Conservation (phyloP, 495 filamentous ascomycete genomes). For the Cairneyella variabilis region DNA sequence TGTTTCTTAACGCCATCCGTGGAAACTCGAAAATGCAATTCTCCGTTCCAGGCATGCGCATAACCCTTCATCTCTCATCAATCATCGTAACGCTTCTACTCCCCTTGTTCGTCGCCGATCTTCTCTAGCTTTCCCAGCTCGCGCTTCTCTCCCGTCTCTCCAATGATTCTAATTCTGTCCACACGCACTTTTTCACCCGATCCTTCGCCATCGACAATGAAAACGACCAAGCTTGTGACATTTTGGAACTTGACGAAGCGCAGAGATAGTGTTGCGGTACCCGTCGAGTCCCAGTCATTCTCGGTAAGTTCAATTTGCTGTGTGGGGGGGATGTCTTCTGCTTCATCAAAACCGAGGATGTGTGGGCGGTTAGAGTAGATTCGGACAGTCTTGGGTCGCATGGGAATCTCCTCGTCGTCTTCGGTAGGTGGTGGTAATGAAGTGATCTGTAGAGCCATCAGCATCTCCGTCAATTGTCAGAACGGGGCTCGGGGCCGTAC, state of each 20-base stretch:
- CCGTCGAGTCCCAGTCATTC: conserved; percentile 86
- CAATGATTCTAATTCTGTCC: conserved; percentile 81
- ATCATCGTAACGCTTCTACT: conserved; percentile 34
- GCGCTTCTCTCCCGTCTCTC: conserved; percentile 89
- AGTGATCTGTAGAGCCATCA: conserved; percentile 58
- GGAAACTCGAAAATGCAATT: background rate
- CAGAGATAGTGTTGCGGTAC: conserved; percentile 76
- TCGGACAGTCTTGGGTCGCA: conserved; percentile 80
- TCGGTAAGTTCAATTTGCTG: conserved; percentile 70
- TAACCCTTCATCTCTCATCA: background rate
- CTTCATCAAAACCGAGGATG: conserved; percentile 93
- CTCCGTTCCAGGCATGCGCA: too few relatives aligned
- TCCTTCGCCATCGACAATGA: conserved; percentile 85
- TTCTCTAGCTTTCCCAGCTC: conserved; percentile 95
- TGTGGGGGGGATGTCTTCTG: conserved; percentile 74
- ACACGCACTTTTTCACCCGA: conserved; percentile 81
- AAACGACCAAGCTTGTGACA: conserved; percentile 77
- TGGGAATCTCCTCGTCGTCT: conserved; percentile 70
- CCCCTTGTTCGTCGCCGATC: conserved; percentile 69
- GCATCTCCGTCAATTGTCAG: background rate
- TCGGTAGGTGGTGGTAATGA: conserved; percentile 62
- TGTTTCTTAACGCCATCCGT: conserved; percentile 20
- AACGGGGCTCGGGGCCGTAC: conserved; percentile 26
- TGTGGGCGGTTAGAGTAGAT: conserved; percentile 83
- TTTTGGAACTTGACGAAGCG: conserved; percentile 98